Evolutionary conservation across 148 eudicot species (phyloP).

Genomic region (Rhododendron williamsianum): DNA sequence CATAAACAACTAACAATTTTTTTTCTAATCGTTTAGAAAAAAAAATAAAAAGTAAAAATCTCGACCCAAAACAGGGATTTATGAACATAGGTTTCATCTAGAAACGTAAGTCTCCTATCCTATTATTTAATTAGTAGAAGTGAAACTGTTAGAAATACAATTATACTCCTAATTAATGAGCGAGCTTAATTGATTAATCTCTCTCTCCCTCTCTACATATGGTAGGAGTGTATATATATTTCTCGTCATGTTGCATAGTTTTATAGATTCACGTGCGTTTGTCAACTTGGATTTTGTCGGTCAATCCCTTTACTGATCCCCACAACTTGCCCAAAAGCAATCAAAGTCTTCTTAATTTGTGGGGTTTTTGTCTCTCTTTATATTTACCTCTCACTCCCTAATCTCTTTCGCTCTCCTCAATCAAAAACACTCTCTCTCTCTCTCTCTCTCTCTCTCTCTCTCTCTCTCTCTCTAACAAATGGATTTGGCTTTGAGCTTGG

Average conservation of each 20-base stretch:
- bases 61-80: neutral
- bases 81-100: neutral
- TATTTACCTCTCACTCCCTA: neutral
- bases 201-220: neutral
- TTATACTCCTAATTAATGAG: neutral
- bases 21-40: neutral
- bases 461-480: conserved; percentile 10
- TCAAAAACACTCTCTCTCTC: neutral
- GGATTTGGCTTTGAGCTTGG: conserved; percentile 51
- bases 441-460: conserved; percentile 3
- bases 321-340: neutral
- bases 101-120: neutral
- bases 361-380: neutral
- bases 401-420: neutral
- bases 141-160: neutral
- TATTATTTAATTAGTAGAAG: neutral
- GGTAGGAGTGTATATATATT: neutral
- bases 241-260: conserved; percentile 15
- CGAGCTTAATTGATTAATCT: neutral
- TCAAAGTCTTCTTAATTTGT: neutral
- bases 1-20: neutral
- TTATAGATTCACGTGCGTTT: conserved; percentile 54
- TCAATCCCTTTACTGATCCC: conserved; percentile 25
- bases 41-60: neutral
- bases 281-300: conserved; percentile 43